These are phyloP conservation scores for Meripilus lineatus DNA, from an alignment of 1,284 basidiomycete genomes.

Conservation along the genomic window DNA sequence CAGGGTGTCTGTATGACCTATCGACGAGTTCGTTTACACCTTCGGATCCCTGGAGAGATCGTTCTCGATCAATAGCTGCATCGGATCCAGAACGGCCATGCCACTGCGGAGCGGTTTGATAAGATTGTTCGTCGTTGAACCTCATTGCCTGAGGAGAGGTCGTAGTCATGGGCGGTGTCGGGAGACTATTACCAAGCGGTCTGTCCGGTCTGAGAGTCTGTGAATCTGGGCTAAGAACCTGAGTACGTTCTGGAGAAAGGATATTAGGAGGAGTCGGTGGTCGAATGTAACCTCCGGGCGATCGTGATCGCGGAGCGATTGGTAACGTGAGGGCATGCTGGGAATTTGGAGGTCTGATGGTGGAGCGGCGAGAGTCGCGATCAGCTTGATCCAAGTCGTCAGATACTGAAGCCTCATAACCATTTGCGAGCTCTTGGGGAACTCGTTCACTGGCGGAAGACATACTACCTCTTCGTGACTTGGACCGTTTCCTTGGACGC, in stretches of 20 bases:
- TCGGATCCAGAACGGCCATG: slow-evolving; percentile 49
- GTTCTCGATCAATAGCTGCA: slow-evolving; percentile 45
- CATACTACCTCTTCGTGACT: slow-evolving; percentile 61
- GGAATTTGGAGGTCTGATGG: slow-evolving; percentile 36
- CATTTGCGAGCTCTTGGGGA: slow-evolving; percentile 42
- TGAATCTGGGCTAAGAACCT: slow-evolving; percentile 17
- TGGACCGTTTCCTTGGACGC: slow-evolving; percentile 43
- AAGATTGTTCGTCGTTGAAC: slow-evolving; percentile 33
- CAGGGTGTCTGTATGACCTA: slow-evolving; percentile 13
- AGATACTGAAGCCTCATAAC: slow-evolving; percentile 63
- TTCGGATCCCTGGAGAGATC: slow-evolving; percentile 23
- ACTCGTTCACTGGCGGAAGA: slow-evolving; percentile 65
- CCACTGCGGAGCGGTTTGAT: slow-evolving; percentile 23
- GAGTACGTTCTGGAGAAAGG: slow-evolving; percentile 42
- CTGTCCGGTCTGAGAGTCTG: slow-evolving; percentile 18
- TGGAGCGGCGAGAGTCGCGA: slow-evolving; percentile 40
- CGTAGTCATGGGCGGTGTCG: slow-evolving; percentile 10
- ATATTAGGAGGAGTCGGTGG: slow-evolving; percentile 24
- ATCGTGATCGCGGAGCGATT: slow-evolving; percentile 27
- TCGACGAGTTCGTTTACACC: slow-evolving; percentile 5
- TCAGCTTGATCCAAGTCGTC: slow-evolving; percentile 61
- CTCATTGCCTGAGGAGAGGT: slow-evolving; percentile 18
- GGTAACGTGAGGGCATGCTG: slow-evolving; percentile 18
- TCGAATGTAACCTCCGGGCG: slow-evolving; percentile 21
- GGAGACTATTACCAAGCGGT: slow-evolving; percentile 11